Percentiles rank a stretch among this genome's conserved stretches.
These are phyloP conservation scores for Backusella tarrabulga DNA, from an alignment of 192 early-diverging fungal species.

Conservation along the genomic window DNA sequence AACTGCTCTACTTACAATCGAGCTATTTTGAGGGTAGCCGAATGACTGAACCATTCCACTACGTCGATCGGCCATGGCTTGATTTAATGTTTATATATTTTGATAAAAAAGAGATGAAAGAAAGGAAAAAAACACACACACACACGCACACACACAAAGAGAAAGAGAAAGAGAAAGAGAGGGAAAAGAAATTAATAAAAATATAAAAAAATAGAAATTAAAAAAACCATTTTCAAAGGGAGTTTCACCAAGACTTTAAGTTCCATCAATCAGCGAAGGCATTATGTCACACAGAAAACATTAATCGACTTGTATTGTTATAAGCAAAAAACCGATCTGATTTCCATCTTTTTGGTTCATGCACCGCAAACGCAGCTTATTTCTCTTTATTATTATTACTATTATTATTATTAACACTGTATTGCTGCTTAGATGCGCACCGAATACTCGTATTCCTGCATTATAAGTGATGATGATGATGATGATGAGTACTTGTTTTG, in stretches of 20 bases:
- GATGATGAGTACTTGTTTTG: too few species aligned
- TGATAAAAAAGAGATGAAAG: not conserved
- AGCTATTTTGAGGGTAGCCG: conserved; percentile 24
- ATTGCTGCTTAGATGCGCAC: not conserved
- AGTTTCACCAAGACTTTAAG: not conserved
- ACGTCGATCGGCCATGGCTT: conserved; percentile 27
- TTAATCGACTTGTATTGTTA: not conserved
- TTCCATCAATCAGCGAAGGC: conserved; percentile 1
- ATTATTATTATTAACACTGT: not conserved
- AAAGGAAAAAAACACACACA: not conserved
- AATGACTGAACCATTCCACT: conserved; percentile 32
- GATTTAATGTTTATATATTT: not conserved
- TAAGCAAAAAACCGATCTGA: too few species aligned
- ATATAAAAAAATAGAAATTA: not conserved
- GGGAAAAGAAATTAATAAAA: not conserved
- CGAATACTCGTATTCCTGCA: conserved; percentile 8
- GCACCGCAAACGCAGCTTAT: not conserved
- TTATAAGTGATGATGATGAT: too few species aligned
- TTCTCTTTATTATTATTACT: not conserved
- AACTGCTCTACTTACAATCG: conserved; percentile 30
- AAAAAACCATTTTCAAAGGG: not conserved
- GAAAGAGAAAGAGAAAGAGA: not conserved
- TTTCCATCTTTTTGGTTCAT: too few species aligned
- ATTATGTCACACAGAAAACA: conserved; percentile 1
- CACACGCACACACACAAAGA: too few species aligned